These are phyloP conservation scores for Botrytis hyacinthi DNA, from an alignment of 2,329 filamentous ascomycete genomes.

Conservation along the genomic window DNA sequence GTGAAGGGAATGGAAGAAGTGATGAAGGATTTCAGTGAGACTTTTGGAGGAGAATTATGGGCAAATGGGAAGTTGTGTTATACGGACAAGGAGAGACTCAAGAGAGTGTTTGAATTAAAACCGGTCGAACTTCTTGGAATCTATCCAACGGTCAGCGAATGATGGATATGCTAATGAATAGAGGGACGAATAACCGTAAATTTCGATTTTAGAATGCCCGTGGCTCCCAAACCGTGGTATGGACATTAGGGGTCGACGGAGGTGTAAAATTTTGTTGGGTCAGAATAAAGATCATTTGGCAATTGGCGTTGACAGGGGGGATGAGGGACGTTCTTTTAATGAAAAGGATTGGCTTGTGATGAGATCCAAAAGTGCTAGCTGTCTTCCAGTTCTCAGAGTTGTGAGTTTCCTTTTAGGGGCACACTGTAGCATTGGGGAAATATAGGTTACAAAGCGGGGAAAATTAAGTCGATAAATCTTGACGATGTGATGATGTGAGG, in stretches of 20 bases:
- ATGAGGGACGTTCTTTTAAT: neutral
- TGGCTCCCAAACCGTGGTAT: neutral
- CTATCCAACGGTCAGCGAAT: neutral
- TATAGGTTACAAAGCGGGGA: neutral
- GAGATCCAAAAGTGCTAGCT: neutral
- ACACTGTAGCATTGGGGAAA: neutral
- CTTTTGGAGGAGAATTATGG: constrained; percentile 22
- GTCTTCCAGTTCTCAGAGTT: neutral
- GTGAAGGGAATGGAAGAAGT: neutral
- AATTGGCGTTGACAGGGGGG: too few species aligned
- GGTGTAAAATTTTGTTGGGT: neutral
- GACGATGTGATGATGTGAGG: too few species aligned
- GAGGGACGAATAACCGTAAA: too few species aligned
- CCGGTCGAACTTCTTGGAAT: neutral
- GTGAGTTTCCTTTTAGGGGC: neutral
- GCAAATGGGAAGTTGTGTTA: constrained; percentile 21
- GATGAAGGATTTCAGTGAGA: constrained; percentile 14
- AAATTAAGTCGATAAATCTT: neutral
- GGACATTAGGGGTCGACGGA: neutral
- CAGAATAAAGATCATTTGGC: too few species aligned
- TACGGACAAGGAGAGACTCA: neutral
- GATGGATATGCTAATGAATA: neutral
- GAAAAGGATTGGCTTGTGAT: neutral
- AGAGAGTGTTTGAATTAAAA: constrained; percentile 11
- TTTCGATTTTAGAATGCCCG: neutral